These are phyloP conservation scores for Claviceps paspali DNA, from an alignment of 2,329 filamentous ascomycete species.

Conservation along the genomic window DNA sequence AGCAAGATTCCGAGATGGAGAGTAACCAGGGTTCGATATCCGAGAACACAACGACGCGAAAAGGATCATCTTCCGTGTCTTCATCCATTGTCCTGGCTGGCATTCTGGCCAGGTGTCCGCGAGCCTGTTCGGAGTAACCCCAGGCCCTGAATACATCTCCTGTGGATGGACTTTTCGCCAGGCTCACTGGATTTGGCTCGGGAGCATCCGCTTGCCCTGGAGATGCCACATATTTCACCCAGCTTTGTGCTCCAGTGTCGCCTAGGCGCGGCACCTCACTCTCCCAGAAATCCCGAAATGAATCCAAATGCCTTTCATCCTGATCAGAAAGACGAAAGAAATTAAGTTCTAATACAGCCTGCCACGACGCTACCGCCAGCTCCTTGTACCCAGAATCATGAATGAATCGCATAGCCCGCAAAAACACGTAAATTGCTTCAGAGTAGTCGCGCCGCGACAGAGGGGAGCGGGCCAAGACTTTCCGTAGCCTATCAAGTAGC, in stretches of 20 bases:
- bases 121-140: conserved; percentile 37
- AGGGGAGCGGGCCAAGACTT: conserved; percentile 6
- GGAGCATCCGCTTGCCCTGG: conserved; percentile 24
- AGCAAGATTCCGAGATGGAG: conserved; percentile 24
- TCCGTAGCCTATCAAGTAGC: conserved; percentile 36
- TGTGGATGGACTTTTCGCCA: conserved; percentile 11
- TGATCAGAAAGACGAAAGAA: conserved; percentile 33
- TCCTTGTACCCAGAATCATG: conserved; percentile 67
- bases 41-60: conserved; percentile 62
- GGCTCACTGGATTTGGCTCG: conserved; percentile 14
- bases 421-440: conserved; percentile 49
- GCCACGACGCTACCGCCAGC: conserved; percentile 66
- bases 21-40: conserved; percentile 56
- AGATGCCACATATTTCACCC: conserved; percentile 37
- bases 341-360: conserved; percentile 60
- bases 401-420: conserved; percentile 60
- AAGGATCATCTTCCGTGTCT: conserved; percentile 64
- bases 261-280: conserved; percentile 67
- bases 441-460: conserved; percentile 6
- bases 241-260: conserved; percentile 56
- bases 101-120: conserved; percentile 31
- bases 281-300: conserved; percentile 72
- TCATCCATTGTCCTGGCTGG: conserved; percentile 67
- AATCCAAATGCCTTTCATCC: conserved; percentile 14
- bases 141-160: conserved; percentile 35